These are phyloP conservation scores for Stylonectria norvegica DNA, from an alignment of 2,329 filamentous ascomycete genomes.

Conservation along the genomic window DNA sequence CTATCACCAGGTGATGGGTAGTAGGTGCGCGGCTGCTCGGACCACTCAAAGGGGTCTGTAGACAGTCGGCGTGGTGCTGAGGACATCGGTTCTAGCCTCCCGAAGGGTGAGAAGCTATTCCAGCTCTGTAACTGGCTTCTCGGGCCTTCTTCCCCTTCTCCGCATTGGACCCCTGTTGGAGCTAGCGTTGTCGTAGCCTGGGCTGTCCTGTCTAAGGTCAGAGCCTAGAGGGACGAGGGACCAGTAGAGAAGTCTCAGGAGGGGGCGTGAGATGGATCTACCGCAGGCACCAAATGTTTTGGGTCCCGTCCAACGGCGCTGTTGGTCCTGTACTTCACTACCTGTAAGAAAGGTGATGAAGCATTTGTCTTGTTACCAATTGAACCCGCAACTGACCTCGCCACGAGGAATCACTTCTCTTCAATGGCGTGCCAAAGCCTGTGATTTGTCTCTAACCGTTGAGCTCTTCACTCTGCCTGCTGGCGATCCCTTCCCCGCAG, in stretches of 20 bases:
- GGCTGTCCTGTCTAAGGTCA: too few species aligned
- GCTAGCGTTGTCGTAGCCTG: too few species aligned
- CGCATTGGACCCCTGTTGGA: constrained; percentile 18
- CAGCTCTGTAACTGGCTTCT: constrained; percentile 26
- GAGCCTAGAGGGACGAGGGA: too few species aligned
- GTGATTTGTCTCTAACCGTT: constrained; percentile 17
- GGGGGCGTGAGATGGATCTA: too few species aligned
- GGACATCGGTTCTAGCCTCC: constrained; percentile 12
- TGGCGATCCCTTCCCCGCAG: constrained; percentile 10
- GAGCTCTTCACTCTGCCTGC: constrained; percentile 7
- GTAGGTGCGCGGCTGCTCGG: constrained; percentile 11
- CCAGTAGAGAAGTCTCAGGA: too few species aligned
- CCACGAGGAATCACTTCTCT: constrained; percentile 20
- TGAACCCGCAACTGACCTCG: constrained; percentile 9
- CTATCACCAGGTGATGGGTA: constrained; percentile 7
- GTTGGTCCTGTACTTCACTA: too few species aligned
- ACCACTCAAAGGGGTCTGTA: constrained; percentile 12
- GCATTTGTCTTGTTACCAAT: too few species aligned
- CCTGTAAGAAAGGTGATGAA: too few species aligned
- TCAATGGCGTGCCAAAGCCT: constrained; percentile 6
- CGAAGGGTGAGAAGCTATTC: constrained; percentile 12
- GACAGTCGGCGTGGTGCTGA: background rate
- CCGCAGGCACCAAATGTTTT: too few species aligned
- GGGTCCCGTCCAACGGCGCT: too few species aligned
- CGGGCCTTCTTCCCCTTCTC: constrained; percentile 23